phyloP scores from a whole-genome alignment of 768 basidiomycete genomes.

The Mrakia frigida region DNA sequence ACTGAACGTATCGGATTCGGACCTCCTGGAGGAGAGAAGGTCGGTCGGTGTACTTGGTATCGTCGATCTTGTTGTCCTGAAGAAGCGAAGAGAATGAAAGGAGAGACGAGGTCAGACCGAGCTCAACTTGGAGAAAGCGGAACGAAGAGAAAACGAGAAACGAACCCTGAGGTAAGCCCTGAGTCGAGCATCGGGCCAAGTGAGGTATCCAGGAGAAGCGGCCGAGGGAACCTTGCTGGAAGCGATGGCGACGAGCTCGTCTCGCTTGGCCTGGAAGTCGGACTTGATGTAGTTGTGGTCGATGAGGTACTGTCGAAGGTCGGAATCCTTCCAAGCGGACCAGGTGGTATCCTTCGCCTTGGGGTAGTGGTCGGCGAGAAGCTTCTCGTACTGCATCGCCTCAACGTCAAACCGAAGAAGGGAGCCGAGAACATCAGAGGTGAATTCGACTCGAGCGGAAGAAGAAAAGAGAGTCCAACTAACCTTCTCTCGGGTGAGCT shows the following conservation, averaged over 20 bases:
- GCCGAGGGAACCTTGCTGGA: slow-evolving; percentile 54
- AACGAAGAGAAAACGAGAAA: slow-evolving; percentile 2
- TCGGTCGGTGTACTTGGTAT: slow-evolving; percentile 57
- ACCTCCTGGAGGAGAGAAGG: slow-evolving; percentile 63
- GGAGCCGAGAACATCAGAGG: neutral
- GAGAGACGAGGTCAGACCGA: neutral
- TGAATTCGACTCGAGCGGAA: neutral
- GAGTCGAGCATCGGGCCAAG: slow-evolving; percentile 89
- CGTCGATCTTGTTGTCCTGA: slow-evolving; percentile 64
- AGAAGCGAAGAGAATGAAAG: too few relatives aligned
- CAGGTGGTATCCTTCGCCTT: slow-evolving; percentile 58
- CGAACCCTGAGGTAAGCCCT: slow-evolving; percentile 58
- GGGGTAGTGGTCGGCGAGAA: slow-evolving; percentile 56
- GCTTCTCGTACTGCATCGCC: slow-evolving; percentile 28
- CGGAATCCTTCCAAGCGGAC: slow-evolving; percentile 64
- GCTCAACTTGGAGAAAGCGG: neutral
- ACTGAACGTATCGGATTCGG: slow-evolving; percentile 66
- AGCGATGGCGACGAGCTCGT: slow-evolving; percentile 49
- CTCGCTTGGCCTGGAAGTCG: slow-evolving; percentile 62
- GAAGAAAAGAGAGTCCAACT: neutral
- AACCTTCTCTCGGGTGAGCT: slow-evolving; percentile 30
- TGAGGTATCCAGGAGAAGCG: slow-evolving; percentile 59
- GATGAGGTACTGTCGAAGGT: slow-evolving; percentile 64
- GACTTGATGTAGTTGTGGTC: slow-evolving; percentile 61
- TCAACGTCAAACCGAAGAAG: neutral